These are phyloP conservation scores for Williopsis jadinii DNA, from an alignment of 1,139 yeast genomes.

Conservation along the genomic window DNA sequence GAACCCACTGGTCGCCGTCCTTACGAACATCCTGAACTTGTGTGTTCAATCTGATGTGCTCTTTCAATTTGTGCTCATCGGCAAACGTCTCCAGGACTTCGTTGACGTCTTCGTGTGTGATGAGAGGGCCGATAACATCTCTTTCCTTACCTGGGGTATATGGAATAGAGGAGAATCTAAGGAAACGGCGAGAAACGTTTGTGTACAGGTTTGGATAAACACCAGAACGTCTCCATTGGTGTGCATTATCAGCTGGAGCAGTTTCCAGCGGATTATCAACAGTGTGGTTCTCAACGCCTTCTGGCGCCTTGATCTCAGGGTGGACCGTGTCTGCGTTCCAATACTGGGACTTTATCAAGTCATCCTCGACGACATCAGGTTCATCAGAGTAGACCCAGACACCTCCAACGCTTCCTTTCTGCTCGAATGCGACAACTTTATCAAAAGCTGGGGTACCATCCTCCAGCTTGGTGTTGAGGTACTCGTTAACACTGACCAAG, in stretches of 20 bases:
- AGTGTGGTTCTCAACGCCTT: conserved; percentile 14
- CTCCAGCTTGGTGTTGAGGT: conserved; percentile 22
- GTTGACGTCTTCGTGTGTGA: conserved; percentile 34
- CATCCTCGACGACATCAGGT: conserved; percentile 13
- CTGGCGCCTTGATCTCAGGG: too few relatives aligned
- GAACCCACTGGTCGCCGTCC: conserved; percentile 31
- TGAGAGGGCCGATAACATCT: conserved; percentile 32
- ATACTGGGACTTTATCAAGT: conserved; percentile 21
- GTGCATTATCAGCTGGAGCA: conserved; percentile 19
- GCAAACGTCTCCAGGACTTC: conserved; percentile 28
- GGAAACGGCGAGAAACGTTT: conserved; percentile 39
- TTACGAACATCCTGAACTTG: conserved; percentile 35
- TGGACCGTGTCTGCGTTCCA: conserved; percentile 17
- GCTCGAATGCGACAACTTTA: conserved; percentile 31
- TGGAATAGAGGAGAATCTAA: conserved; percentile 34
- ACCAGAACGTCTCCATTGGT: conserved; percentile 23
- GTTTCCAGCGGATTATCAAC: conserved; percentile 17
- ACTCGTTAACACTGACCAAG: conserved; percentile 25
- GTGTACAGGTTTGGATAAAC: conserved; percentile 41
- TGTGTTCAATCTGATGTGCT: conserved; percentile 32
- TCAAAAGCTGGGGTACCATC: conserved; percentile 9
- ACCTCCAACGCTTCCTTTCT: conserved; percentile 30
- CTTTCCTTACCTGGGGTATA: conserved; percentile 13
- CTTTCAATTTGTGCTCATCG: conserved; percentile 25
- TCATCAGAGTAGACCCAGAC: conserved; percentile 25